These are phyloP conservation scores for Leccinum aurantiacum DNA, from an alignment of 768 basidiomycete genomes.

Conservation along the genomic window DNA sequence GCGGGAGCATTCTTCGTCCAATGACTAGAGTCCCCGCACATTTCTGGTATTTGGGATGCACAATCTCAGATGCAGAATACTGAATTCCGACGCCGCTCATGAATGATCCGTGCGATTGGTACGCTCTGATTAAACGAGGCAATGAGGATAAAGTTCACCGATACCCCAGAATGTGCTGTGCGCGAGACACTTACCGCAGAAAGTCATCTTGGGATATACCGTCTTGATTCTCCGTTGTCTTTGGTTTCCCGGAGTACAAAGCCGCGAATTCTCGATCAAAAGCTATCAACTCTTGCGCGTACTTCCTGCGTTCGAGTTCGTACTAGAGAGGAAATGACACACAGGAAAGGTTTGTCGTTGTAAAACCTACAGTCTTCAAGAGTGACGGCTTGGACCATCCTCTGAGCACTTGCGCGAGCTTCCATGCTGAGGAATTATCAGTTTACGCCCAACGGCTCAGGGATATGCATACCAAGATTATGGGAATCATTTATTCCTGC, in stretches of 20 bases:
- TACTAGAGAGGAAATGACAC: slow-evolving; percentile 44
- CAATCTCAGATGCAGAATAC: slow-evolving; percentile 39
- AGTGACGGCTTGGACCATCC: slow-evolving; percentile 41
- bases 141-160: background rate
- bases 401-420: slow-evolving; percentile 44
- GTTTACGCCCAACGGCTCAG: slow-evolving; percentile 38
- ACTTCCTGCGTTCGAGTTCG: slow-evolving; percentile 64
- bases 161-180: background rate
- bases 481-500: slow-evolving; percentile 76
- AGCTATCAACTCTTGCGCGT: slow-evolving; percentile 69
- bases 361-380: slow-evolving; percentile 39
- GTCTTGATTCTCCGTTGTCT: slow-evolving; percentile 40
- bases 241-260: slow-evolving; percentile 69
- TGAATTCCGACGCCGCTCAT: slow-evolving; percentile 41
- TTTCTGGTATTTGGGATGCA: slow-evolving; percentile 30
- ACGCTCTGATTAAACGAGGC: slow-evolving; percentile 27
- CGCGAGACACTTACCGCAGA: slow-evolving; percentile 25
- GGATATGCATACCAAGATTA: slow-evolving; percentile 50
- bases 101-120: slow-evolving; percentile 39
- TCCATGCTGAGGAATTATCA: slow-evolving; percentile 49
- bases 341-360: background rate
- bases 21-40: slow-evolving; percentile 34
- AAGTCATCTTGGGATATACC: slow-evolving; percentile 39
- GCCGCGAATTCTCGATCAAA: slow-evolving; percentile 67
- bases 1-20: slow-evolving; percentile 41